A percentile compares a stretch with the other conserved stretches of the same genome.
Conservation (phyloP, 73 alveolate genomes). For the Paramecium caudatum region DNA sequence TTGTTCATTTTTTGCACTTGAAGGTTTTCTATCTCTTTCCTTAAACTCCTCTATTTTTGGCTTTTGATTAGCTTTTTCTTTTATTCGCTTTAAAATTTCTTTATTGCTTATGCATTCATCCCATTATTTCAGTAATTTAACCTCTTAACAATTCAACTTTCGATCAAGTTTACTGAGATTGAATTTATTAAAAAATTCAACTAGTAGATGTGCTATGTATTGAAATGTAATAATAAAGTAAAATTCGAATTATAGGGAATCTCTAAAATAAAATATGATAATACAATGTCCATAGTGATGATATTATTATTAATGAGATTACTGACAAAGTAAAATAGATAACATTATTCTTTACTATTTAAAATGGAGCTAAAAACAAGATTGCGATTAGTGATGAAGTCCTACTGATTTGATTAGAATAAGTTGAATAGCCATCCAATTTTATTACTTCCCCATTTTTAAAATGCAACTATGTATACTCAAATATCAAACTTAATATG, state of each 20-base stretch:
- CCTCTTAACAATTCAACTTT: neutral
- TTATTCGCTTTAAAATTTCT: neutral
- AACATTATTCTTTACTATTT: neutral
- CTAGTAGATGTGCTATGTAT: neutral
- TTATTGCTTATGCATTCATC: constrained; percentile 58
- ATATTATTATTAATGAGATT: neutral
- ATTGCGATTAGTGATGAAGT: neutral
- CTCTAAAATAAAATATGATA: neutral
- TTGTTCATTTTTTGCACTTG: neutral
- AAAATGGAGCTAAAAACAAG: neutral
- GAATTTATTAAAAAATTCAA: constrained; percentile 20
- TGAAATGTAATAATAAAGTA: constrained; percentile 2
- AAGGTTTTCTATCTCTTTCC: neutral
- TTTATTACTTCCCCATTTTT: constrained; percentile 12
- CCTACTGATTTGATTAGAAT: constrained; percentile 20
- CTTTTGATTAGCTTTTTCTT: neutral
- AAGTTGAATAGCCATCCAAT: constrained; percentile 18
- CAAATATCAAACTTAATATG: too few species aligned
- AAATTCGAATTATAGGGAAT: constrained; percentile 3
- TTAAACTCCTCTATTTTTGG: neutral
- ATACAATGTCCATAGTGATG: constrained; percentile 15
- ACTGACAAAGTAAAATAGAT: neutral
- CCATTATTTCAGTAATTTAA: constrained; percentile 42
- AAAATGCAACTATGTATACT: constrained; percentile 16
- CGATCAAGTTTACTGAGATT: neutral